Evolutionary conservation across 495 filamentous ascomycete species (phyloP), one percentile per base, ranked within the genome.

Genomic region (Coniosporium apollinis): DNA sequence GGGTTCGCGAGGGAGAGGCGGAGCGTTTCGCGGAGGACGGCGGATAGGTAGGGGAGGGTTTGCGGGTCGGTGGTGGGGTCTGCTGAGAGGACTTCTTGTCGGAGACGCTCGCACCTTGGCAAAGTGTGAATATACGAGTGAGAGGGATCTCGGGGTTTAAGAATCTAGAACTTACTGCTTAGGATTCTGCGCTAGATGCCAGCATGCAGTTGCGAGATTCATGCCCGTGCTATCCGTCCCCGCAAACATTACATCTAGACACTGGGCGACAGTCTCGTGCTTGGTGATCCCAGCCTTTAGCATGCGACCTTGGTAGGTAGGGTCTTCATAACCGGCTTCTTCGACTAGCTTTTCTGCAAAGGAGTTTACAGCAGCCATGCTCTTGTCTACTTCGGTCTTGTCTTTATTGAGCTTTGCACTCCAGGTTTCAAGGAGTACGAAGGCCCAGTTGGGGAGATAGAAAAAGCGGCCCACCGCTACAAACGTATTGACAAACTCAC

Each of bases 401-500:
- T 46, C 39, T 19, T 55, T 34, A 17, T 54, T 48, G 10, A 49
- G 35, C 19, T 43, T 51, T 15, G 54, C 50, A 7, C 50, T 34
- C 5, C 44, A 30, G 39, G 46, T 44, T 19, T 65, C 55, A 2
- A 64, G 5, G n/a, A 48, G 39, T 6, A 54, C 46, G 33, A 61
- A 62, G 5, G 58, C 30, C 26, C 33, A 44, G 14, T 49, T 54
- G 0, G 59, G 57, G 4, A 66, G 25, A 42, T 61, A 60, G 44
- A 66, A 65, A 38, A 67, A 66, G 0, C 64, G 48, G 3, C 64
- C 63, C 1, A 66, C 54, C 6, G 62, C 61, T 2, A 66, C 65
- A 47, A 63, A 65, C 4, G 60, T 46, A 44, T 50, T 38, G 13
- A 55, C 42, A 34, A 46, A 55, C 6, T 15, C 9, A 9, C 8